Base-by-base conservation (phyloP, 1,284 basidiomycete genomes). In the Irpex lacteus region DNA sequence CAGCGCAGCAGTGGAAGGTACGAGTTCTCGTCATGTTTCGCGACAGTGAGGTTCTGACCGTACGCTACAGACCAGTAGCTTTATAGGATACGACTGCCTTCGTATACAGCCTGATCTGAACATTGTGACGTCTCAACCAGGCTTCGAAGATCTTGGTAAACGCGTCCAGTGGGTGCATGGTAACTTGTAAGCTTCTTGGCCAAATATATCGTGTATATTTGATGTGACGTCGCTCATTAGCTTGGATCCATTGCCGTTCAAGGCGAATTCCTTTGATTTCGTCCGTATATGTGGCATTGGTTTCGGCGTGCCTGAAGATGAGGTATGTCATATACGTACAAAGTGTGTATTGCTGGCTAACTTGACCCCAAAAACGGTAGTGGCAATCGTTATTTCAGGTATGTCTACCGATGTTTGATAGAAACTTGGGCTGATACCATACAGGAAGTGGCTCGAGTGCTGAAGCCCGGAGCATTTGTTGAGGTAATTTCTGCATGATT, bases 241-340 rank as follows among this genome's bases (percentile, higher is more conserved):
- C 57, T 77, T 91, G 50, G 86, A 90, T 40, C 78, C 78, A 19
- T 71, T 91, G 32, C 88, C 88, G 0, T 91, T 90, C 67, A 76
- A 77, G 8, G 70, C 81, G 0, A 75, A 79, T 47, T 74, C 81
- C 61, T 91, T 91, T 68, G 84, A 90, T 72, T 84, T 86, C 61
- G 85, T 91, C 6, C 80, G 87, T 56, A 83, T 89, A 70, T 81
- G 80, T 57, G 80, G 82, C 50, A 80, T 90, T 59, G 88, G 87
- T 2, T 79, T 90, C 3, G 87, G 84, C 34, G 82, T 91, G 19
- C 89, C 89, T 11, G 88, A 91, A 74, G 85, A 90, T 69, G 85
- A 89, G 80, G 87, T 87, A 67, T 5, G 54, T 15, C 34, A 37
- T 34, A 5, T 34, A 34, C 5, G 32, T 34, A 5, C 6, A 5